phyloP scores from a whole-genome alignment of 78 protist species.

The Emiliania huxleyi region DNA sequence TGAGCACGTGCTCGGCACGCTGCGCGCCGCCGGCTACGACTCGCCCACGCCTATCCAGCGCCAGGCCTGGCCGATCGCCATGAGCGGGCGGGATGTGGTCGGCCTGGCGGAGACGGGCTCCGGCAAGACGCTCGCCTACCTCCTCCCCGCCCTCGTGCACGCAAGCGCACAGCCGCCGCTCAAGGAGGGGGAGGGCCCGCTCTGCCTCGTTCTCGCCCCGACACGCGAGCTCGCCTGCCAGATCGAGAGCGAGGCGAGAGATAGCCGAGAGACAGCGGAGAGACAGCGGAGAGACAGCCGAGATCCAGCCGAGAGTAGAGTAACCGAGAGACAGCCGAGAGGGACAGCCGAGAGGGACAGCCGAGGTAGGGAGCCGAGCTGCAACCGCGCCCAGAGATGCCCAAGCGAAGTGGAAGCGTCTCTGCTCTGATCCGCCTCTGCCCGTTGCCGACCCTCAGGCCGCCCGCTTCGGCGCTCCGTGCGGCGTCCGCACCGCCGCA shows the following conservation, averaged over 20 bases:
- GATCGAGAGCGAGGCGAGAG: conserved; percentile 44
- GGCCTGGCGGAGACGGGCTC: conserved; percentile 76
- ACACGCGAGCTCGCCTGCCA: conserved; percentile 79
- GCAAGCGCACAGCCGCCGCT: not conserved
- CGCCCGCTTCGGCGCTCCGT: not conserved
- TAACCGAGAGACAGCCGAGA: too few relatives aligned
- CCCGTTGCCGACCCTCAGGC: too few relatives aligned
- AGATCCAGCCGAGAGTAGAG: too few relatives aligned
- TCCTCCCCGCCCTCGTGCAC: conserved; percentile 56
- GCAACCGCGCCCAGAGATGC: too few relatives aligned
- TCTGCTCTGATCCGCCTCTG: too few relatives aligned
- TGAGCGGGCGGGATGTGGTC: conserved; percentile 51
- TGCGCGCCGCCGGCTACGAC: not conserved
- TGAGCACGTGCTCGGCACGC: not conserved
- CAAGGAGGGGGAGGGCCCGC: conserved; percentile 41
- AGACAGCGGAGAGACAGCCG: too few relatives aligned
- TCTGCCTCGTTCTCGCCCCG: conserved; percentile 62
- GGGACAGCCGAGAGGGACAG: too few relatives aligned
- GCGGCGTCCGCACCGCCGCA: not conserved
- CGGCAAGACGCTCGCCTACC: conserved; percentile 75
- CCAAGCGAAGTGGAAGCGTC: too few relatives aligned
- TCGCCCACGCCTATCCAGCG: conserved; percentile 60
- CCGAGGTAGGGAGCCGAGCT: too few relatives aligned
- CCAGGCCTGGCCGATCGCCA: conserved; percentile 54
- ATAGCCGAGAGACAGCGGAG: too few relatives aligned